Evolutionary conservation across 257 asterid species (phyloP).

Genomic region (Ajuga chamaepitys): DNA sequence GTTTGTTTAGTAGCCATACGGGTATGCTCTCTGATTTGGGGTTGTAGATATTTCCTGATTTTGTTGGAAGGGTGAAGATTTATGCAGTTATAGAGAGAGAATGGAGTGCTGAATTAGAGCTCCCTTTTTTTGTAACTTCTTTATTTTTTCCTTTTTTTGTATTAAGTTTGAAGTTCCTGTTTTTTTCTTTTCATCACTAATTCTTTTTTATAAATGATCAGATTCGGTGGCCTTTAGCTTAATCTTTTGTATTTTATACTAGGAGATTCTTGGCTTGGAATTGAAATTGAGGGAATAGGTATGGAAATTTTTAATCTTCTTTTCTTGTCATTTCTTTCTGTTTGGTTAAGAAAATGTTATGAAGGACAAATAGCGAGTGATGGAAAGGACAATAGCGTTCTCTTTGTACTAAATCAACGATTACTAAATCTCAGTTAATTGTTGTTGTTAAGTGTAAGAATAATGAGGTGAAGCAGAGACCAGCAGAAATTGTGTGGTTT

Average conservation of each 20-base stretch:
- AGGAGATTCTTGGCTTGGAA: not conserved
- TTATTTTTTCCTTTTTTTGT: not conserved
- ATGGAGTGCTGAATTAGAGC: not conserved
- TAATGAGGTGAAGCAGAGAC: not conserved
- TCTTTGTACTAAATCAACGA: not conserved
- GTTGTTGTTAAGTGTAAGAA: not conserved
- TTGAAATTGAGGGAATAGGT: not conserved
- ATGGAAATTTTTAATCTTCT: not conserved
- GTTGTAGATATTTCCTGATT: slow-evolving; percentile 18
- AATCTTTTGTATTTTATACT: not conserved
- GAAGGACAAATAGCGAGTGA: not conserved
- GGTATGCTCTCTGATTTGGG: slow-evolving; percentile 8
- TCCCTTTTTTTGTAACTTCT: not conserved
- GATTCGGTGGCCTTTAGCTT: not conserved
- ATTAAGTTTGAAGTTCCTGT: not conserved
- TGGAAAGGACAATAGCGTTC: not conserved
- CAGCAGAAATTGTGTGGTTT: not conserved
- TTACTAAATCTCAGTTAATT: not conserved
- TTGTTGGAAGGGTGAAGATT: not conserved
- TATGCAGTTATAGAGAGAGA: not conserved
- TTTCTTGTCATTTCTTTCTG: not conserved
- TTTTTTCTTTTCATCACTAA: not conserved
- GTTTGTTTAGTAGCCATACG: not conserved
- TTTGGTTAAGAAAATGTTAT: not conserved
- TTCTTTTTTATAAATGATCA: not conserved